These are phyloP conservation scores for Plantago lanceolata DNA, from an alignment of 305 asterid species.

Conservation along the genomic window DNA sequence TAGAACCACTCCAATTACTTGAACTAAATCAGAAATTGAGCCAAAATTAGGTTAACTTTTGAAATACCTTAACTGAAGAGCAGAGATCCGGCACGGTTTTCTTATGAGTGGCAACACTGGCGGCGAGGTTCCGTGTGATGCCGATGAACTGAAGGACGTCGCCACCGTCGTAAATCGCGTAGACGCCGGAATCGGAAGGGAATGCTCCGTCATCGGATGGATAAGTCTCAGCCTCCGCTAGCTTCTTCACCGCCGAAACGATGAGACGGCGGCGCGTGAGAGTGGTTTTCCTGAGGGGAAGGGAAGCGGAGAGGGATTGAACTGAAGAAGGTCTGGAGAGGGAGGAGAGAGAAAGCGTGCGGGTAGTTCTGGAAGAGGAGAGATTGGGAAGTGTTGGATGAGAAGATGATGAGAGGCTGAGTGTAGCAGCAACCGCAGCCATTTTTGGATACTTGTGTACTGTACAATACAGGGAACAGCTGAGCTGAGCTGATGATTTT, in stretches of 20 bases:
- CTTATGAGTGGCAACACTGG: conserved; percentile 63
- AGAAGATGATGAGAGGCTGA: conserved; percentile 33
- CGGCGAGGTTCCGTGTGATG: conserved; percentile 70
- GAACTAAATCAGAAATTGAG: no score
- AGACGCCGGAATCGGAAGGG: conserved; percentile 74
- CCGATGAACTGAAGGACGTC: conserved; percentile 83
- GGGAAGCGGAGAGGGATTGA: conserved; percentile 32
- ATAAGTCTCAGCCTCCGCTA: conserved; percentile 52
- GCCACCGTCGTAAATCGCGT: conserved; percentile 57
- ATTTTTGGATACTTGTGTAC: background rate
- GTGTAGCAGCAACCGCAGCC: conserved; percentile 36
- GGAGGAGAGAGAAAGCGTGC: conserved; percentile 31
- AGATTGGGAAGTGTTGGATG: conserved; percentile 22
- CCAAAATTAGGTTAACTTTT: background rate
- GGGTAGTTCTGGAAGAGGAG: conserved; percentile 32
- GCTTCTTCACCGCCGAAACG: conserved; percentile 64
- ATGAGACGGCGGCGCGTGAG: conserved; percentile 31
- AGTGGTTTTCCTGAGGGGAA: conserved; percentile 20
- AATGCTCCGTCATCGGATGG: conserved; percentile 46
- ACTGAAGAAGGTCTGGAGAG: conserved; percentile 31
- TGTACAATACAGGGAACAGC: no score
- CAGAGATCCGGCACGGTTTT: conserved; percentile 78
- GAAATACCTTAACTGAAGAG: conserved; percentile 61
- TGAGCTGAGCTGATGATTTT: no score
- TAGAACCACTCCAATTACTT: no score